These are phyloP conservation scores for Neofusicoccum kwambonambiense DNA, from an alignment of 2,329 filamentous ascomycete species.

Conservation along the genomic window DNA sequence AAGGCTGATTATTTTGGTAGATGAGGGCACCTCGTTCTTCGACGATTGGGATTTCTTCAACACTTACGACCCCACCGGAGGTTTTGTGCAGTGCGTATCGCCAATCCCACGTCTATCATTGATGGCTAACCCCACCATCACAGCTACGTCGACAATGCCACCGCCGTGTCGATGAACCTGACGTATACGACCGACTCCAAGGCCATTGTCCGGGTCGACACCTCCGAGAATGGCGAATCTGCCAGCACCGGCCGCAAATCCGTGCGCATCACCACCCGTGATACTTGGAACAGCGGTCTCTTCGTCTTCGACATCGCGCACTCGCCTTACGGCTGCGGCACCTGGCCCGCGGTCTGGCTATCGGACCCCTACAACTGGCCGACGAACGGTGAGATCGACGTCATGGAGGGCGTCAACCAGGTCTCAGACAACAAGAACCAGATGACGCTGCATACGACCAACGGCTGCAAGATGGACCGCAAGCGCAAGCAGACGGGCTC, in stretches of 20 bases:
- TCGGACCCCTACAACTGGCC: conserved; percentile 31
- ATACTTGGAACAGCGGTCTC: conserved; percentile 30
- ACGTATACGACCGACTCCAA: conserved; percentile 14
- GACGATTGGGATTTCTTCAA: conserved; percentile 32
- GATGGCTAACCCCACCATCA: not conserved
- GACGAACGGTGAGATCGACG: conserved; percentile 32
- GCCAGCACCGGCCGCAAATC: conserved; percentile 26
- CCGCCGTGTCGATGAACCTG: conserved; percentile 11
- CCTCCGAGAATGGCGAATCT: conserved; percentile 26
- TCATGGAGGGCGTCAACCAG: conserved; percentile 35
- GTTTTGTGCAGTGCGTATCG: conserved; percentile 29
- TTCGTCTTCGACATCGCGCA: conserved; percentile 33
- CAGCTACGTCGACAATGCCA: conserved; percentile 21
- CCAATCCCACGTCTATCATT: not conserved
- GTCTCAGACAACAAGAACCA: conserved; percentile 27
- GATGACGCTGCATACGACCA: conserved; percentile 16
- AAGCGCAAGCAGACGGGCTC: conserved; percentile 20
- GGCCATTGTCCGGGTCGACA: conserved; percentile 34
- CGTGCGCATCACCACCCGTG: conserved; percentile 31
- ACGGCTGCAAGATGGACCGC: conserved; percentile 13
- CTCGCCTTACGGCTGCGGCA: conserved; percentile 34
- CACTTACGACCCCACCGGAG: conserved; percentile 27
- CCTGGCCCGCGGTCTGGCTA: conserved; percentile 36
- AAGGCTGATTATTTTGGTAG: conserved; percentile 43
- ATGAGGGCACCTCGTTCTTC: conserved; percentile 49